Base-by-base conservation (phyloP, 225 moss, liverwort and hornwort species). In the Sphagnum contortum region DNA sequence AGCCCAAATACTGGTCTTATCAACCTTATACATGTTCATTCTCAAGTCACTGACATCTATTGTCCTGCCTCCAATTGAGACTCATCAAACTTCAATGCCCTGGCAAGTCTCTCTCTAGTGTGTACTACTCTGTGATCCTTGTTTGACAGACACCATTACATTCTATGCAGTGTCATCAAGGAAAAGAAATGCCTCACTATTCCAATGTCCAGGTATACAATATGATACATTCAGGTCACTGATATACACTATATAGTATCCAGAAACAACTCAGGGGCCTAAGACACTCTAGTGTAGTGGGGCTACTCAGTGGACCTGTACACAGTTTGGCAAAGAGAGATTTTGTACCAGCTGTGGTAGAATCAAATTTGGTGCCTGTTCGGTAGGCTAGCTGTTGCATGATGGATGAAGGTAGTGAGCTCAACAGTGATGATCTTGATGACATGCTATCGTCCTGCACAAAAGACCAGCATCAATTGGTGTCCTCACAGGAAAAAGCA, bases 381-480 rank as follows among this genome's bases (percentile, higher is more conserved):
- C 72, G 84, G 46, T 76, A 77, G 70, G 79, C 92, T 67, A 96
- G 47, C 51, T 73, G 83, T 73, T 79, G 75, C 66, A 92, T 66
- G 50, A 90, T 79, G 72, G 80, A 79, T 51, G 73, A 75, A 68
- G 90, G 96, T 60, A 96, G 90, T 63, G 88, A 84, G 68, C 84
- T 79, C 70, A 96, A 55, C 69, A 90, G 67, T 46, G 71, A 77
- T 44, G 66, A 70, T 50, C 81, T 84, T 12, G 77, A 62, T 47
- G 85, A 76, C 61, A 72, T 75, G 76, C 81, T 87, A 47, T 68
- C 73, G 71, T 75, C 81, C 96, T 96, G 66, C 65, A 8, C 49
- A 64, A 63, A 56, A 68, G 5, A n/a, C 44, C 49, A 47, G n/a
- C 13, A 49, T 11, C 8, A 66, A 6, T 66, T 44, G 44, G 44